Percentiles rank a stretch among this genome's conserved stretches.
These are phyloP conservation scores for Cynara cardunculus DNA, from an alignment of 129 eudicot genomes.

Conservation along the genomic window DNA sequence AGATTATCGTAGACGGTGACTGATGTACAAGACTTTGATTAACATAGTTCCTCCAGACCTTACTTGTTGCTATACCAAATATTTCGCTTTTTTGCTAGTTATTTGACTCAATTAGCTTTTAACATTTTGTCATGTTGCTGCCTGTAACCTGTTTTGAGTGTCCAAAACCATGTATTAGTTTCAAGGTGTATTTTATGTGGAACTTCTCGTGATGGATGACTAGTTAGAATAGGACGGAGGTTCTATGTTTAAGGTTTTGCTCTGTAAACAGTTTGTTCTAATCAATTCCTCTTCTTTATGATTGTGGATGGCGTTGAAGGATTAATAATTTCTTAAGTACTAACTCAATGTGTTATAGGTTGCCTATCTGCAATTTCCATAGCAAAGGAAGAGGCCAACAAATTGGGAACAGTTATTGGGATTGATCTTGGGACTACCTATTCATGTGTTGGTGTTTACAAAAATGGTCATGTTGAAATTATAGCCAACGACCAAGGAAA, in stretches of 20 bases:
- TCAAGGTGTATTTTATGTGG: background rate
- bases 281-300: background rate
- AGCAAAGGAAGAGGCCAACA: conserved; percentile 65
- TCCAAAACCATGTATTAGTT: background rate
- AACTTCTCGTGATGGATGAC: background rate
- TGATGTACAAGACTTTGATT: background rate
- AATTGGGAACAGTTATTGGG: conserved; percentile 73
- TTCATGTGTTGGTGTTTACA: conserved; percentile 78
- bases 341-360: conserved; percentile 34
- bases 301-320: background rate
- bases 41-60: background rate
- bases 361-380: conserved; percentile 55
- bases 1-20: background rate
- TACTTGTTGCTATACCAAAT: background rate
- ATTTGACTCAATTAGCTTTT: background rate
- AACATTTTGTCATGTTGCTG: background rate
- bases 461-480: conserved; percentile 70
- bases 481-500: conserved; percentile 79
- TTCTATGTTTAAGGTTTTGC: background rate
- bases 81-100: background rate
- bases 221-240: background rate
- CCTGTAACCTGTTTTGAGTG: background rate
- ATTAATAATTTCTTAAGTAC: conserved; percentile 14
- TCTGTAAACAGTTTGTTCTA: background rate
- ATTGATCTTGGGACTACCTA: conserved; percentile 77